Evolutionary conservation across 306 rosid genomes (phyloP).

Genomic region (Vicia sativa): DNA sequence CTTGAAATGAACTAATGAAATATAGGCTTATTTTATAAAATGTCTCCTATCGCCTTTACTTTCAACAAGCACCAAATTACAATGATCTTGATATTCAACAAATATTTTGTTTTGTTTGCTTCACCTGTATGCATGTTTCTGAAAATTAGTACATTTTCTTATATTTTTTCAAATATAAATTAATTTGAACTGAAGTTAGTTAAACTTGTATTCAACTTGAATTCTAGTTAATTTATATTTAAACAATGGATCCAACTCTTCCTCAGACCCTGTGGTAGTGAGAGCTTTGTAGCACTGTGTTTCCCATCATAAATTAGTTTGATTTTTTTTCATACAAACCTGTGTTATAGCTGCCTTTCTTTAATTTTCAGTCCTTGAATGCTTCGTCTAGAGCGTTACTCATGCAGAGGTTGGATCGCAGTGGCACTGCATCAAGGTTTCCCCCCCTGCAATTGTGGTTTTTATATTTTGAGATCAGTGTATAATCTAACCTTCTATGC

Average conservation of each 20-base stretch:
- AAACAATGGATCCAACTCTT: slow-evolving; percentile 8
- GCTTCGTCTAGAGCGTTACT: slow-evolving; percentile 88
- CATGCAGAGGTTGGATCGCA: slow-evolving; percentile 96
- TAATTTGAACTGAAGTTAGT: too few relatives aligned
- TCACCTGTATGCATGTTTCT: too few relatives aligned
- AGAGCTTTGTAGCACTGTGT: not conserved
- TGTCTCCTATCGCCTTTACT: too few relatives aligned
- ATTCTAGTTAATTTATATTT: slow-evolving; percentile 4
- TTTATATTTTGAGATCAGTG: slow-evolving; percentile 28
- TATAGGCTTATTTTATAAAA: too few relatives aligned
- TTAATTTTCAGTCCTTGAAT: slow-evolving; percentile 71
- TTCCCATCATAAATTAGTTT: slow-evolving; percentile 4
- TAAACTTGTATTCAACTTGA: too few relatives aligned
- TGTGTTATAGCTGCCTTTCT: slow-evolving; percentile 21
- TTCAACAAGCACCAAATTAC: too few relatives aligned
- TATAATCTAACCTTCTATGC: slow-evolving; percentile 38
- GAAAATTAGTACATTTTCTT: too few relatives aligned
- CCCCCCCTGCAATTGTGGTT: slow-evolving; percentile 34
- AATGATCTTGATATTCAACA: too few relatives aligned
- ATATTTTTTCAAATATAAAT: too few relatives aligned
- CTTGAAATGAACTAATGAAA: too few relatives aligned
- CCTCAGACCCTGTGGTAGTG: not conserved
- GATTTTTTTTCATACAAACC: slow-evolving; percentile 14
- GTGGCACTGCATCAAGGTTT: slow-evolving; percentile 75
- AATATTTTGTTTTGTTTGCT: too few relatives aligned